These are phyloP conservation scores for Rhizophora mangle DNA, from an alignment of 345 rosid genomes.

Conservation along the genomic window DNA sequence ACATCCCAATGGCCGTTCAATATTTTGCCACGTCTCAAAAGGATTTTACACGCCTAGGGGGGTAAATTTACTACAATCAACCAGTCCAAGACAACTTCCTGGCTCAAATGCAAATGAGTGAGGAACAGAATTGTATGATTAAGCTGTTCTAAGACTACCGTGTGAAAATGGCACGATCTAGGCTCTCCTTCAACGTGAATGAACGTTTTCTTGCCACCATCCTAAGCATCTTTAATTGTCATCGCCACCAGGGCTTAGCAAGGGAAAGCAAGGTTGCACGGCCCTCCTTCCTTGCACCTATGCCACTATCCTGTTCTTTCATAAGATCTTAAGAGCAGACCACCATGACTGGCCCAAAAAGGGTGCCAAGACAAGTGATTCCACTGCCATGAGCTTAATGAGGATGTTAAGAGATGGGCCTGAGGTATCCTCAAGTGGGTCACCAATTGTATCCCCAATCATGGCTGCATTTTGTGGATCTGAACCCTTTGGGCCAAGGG, in stretches of 20 bases:
- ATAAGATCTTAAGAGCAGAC: constrained; percentile 64
- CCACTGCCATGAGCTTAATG: constrained; percentile 91
- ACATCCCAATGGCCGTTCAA: too few relatives aligned
- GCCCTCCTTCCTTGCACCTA: not conserved
- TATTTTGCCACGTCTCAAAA: too few relatives aligned
- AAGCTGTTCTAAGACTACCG: constrained; percentile 7
- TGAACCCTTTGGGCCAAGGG: constrained; percentile 84
- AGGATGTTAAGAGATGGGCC: constrained; percentile 91
- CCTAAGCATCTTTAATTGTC: constrained; percentile 16
- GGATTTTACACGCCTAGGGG: too few relatives aligned
- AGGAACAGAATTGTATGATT: constrained; percentile 8
- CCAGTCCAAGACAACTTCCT: constrained; percentile 1
- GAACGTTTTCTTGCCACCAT: constrained; percentile 5
- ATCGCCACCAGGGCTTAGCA: constrained; percentile 11
- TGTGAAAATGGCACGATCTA: not conserved
- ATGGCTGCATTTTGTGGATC: constrained; percentile 91
- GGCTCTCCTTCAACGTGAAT: not conserved
- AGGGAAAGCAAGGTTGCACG: not conserved
- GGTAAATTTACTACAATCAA: too few relatives aligned
- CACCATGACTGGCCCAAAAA: constrained; percentile 81
- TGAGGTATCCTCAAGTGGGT: constrained; percentile 87
- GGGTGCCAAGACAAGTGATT: constrained; percentile 85
- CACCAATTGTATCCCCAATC: constrained; percentile 85
- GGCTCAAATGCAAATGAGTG: constrained; percentile 2
- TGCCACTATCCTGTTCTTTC: not conserved